Base-by-base conservation (phyloP, 257 asterid genomes). In the Primulina eburnea region DNA sequence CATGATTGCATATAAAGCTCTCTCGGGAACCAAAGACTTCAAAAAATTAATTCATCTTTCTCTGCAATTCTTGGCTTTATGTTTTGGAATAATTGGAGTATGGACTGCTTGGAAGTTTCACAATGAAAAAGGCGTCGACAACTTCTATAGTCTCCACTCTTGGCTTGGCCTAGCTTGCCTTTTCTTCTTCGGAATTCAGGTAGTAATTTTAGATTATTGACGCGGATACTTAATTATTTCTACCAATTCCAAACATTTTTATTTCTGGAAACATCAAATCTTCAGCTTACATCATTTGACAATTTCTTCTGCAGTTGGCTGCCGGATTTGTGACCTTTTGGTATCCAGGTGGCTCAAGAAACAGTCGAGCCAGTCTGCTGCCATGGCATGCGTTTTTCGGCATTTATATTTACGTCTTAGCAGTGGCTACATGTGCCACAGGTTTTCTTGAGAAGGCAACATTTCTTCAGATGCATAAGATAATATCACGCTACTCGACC, bases 261-360 rank as follows among this genome's bases (percentile, higher is more conserved):
- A 18, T 16, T 47, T 68, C 12, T 47, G 37, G 14, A 67, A 18
- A 57, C 37, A 21, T 62, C 30, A 53, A 10, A 17, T 29, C 21
- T 37, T 37, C 60, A 21, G 60, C 37, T 53, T 53, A 14, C 40
- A 5, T 20, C 2, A 32, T 3, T 53, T 37, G 6, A 16, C 18
- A 29, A 53, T 71, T 52, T 29, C 56, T 73, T 60, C 28, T 33
- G 65, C 89, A 92, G 98, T 88, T 85, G 95, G 85, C 84, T 40
- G 72, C 70, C 71, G 98, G 96, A 63, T 90, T 87, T 77, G 72
- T 76, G 21, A 86, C 94, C 8, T 92, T 79, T 65, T 92, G 95
- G 97, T 87, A 90, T 75, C 97, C 97, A 0, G 98, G 97, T 20
- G 89, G 95, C 18, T 85, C 96, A 18, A 85, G 92, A 73, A 86